phyloP scores from a whole-genome alignment of 768 basidiomycete species.

The Stropharia rugosoannulata region DNA sequence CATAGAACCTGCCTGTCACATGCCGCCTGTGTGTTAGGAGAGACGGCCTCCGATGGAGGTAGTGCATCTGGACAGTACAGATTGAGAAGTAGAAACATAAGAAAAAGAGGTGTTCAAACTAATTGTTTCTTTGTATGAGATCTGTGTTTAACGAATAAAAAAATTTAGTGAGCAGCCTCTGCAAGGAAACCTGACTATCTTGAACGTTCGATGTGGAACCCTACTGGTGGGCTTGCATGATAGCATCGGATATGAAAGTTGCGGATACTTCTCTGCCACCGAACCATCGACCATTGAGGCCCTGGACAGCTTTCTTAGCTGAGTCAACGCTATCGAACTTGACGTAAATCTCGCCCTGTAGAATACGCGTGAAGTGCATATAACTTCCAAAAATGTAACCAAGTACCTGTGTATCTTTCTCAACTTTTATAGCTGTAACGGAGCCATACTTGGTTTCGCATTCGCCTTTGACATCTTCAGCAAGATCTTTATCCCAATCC shows the following conservation, averaged over 20 bases:
- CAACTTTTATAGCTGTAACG: constrained; percentile 87
- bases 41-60: constrained; percentile 10
- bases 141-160: constrained; percentile 23
- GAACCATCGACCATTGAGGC: constrained; percentile 96
- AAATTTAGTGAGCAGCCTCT: constrained; percentile 30
- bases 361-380: constrained; percentile 10
- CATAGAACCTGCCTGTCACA: constrained; percentile 40
- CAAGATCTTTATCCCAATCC: constrained; percentile 96
- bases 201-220: constrained; percentile 9
- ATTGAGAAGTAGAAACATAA: constrained; percentile 23
- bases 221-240: constrained; percentile 90
- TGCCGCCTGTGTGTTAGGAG: constrained; percentile 15
- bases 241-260: constrained; percentile 87
- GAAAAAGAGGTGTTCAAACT: constrained; percentile 33
- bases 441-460: constrained; percentile 88
- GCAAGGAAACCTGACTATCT: constrained; percentile 11
- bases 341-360: constrained; percentile 94
- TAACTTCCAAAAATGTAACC: background rate
- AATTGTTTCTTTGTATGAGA: constrained; percentile 22
- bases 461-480: constrained; percentile 95
- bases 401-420: constrained; percentile 86
- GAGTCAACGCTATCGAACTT: constrained; percentile 81
- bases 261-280: constrained; percentile 89
- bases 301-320: constrained; percentile 83
- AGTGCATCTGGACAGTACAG: constrained; percentile 23